phyloP scores from a whole-genome alignment of 306 rosid species.

The Fragaria nilgerrensis region DNA sequence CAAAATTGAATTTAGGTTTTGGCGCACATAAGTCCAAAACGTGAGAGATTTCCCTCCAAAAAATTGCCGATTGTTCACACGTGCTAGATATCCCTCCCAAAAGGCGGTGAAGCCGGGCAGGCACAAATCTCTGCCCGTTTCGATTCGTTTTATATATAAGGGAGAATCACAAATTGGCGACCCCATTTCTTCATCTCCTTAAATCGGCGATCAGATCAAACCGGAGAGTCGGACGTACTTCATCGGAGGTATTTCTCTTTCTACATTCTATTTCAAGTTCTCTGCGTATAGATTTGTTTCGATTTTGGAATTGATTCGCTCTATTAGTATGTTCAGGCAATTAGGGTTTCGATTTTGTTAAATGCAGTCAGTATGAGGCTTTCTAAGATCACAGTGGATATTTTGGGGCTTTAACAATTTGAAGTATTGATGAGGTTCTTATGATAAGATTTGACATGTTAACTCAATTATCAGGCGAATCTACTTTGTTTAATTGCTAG shows the following conservation, averaged over 20 bases:
- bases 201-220: too few species aligned
- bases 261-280: not conserved
- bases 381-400: too few species aligned
- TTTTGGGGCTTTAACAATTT: not conserved
- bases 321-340: too few species aligned
- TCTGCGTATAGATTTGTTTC: constrained; percentile 8
- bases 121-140: too few species aligned
- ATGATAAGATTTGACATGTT: not conserved
- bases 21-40: too few species aligned
- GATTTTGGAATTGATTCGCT: not conserved
- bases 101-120: not conserved
- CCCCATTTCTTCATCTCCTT: too few species aligned
- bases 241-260: constrained; percentile 15
- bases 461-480: not conserved
- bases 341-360: not conserved
- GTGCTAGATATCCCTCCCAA: not conserved
- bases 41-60: constrained; percentile 5
- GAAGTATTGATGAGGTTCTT: not conserved
- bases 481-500: too few species aligned
- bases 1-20: too few species aligned
- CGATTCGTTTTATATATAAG: too few species aligned
- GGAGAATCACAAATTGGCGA: too few species aligned
- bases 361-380: not conserved
- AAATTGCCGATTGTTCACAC: not conserved
- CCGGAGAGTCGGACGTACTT: too few species aligned